Evolutionary conservation across 2,329 filamentous ascomycete species (phyloP), one percentile per base, ranked within the genome.

Genomic region (Lomentospora prolificans): DNA sequence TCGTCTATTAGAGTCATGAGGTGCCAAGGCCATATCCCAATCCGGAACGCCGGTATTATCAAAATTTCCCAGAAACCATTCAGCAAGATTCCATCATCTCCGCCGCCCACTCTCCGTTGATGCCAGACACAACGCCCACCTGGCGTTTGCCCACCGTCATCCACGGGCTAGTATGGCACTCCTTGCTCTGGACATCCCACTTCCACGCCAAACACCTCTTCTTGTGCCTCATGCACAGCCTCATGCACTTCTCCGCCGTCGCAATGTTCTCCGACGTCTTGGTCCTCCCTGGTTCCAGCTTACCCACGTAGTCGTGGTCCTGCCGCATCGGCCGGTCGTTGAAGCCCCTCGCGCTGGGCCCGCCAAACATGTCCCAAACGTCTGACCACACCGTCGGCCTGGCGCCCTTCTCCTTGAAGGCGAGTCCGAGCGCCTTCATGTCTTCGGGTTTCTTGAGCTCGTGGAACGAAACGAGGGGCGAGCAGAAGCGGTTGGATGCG

Each of bases 401-500:
- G 24, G 6, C 14, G 10, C 65, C 61, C 50, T 69, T 61, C 19
- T 65, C 61, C 10, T 67, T 65, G 57, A 81, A 74, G 12, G 65
- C 66, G 22, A 65, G 64, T 22, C 75, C 76, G 6, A 76, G 69
- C 24, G 67, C 64, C 30, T 66, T 61, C 78, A 81, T 81, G 56
- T 69, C 68, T 8, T 69, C 67, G 3, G 69, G 69, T 31, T 70
- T 64, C 44, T 73, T 70, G 8, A 81, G 67, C 27, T 72, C 74
- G 62, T 81, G 78, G 61, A 81, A 80, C 8, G 76, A 77, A 3
- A 80, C 63, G 3, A 81, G 64, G n/a, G 78, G 78, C 41, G 77
- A 67, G 61, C 79, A 82, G 63, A 79, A 72, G 5, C 75, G 68
- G 61, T 80, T 78, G 3, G 65, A 62, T 60, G 70, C 70, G 63